These are phyloP conservation scores for Barbarea vulgaris DNA, from an alignment of 345 rosid species.

Conservation along the genomic window DNA sequence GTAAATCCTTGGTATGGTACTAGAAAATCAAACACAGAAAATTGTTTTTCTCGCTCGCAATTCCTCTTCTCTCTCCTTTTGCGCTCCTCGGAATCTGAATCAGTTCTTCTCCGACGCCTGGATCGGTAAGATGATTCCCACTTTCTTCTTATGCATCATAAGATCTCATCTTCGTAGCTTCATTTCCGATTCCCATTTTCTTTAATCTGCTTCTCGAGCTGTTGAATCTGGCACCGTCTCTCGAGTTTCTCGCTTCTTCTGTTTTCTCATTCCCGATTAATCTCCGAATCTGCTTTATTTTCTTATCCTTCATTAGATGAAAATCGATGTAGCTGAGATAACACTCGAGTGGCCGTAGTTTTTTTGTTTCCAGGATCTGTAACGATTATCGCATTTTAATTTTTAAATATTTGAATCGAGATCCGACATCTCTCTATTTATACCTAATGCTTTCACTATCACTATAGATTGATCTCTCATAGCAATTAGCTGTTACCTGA, in stretches of 20 bases:
- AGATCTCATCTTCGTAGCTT: constrained; percentile 1
- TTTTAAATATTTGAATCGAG: constrained; percentile 7
- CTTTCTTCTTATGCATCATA: constrained; percentile 10
- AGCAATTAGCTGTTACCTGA: constrained; percentile 1
- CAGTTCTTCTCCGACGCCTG: constrained; percentile 26
- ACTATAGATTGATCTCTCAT: neutral
- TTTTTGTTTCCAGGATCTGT: constrained; percentile 28
- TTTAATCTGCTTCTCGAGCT: neutral
- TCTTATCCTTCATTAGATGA: neutral
- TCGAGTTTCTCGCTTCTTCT: constrained; percentile 6
- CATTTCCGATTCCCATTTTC: constrained; percentile 23
- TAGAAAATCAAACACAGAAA: constrained; percentile 25
- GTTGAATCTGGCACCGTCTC: constrained; percentile 10
- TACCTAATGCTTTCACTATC: neutral
- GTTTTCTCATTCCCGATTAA: neutral
- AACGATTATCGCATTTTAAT: constrained; percentile 5
- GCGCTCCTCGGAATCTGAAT: constrained; percentile 36
- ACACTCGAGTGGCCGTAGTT: constrained; percentile 30
- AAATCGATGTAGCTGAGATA: neutral
- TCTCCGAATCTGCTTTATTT: neutral
- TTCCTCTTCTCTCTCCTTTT: constrained; percentile 6
- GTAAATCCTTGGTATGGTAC: neutral
- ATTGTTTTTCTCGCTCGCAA: constrained; percentile 24
- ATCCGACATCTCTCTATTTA: constrained; percentile 18
- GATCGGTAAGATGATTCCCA: constrained; percentile 32